These are phyloP conservation scores for Colletotrichum chrysophilum DNA, from an alignment of 2,329 filamentous ascomycete genomes.

Conservation along the genomic window DNA sequence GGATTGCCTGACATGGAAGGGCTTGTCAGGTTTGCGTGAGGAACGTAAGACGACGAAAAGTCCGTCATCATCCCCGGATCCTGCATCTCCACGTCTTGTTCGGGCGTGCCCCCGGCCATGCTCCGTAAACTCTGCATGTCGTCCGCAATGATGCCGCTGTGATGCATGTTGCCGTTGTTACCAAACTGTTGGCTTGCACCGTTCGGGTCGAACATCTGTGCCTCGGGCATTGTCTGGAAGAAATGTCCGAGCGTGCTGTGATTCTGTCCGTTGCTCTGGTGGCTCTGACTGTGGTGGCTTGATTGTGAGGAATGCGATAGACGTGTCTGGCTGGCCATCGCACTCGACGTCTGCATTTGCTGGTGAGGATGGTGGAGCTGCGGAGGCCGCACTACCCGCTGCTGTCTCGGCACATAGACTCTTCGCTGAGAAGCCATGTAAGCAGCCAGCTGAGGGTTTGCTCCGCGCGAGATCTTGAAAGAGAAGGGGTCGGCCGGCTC, in stretches of 20 bases:
- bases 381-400: constrained; percentile 11
- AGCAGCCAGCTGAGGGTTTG: constrained; percentile 37
- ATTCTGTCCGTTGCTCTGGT: background rate
- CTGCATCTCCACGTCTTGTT: constrained; percentile 40
- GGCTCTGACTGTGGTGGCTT: constrained; percentile 5
- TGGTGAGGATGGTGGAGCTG: constrained; percentile 20
- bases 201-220: constrained; percentile 19
- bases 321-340: constrained; percentile 19
- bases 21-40: constrained; percentile 5
- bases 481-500: constrained; percentile 34
- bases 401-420: constrained; percentile 30
- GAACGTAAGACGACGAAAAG: constrained; percentile 22
- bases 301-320: constrained; percentile 18
- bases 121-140: constrained; percentile 38
- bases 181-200: constrained; percentile 7
- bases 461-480: constrained; percentile 40
- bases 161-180: constrained; percentile 15
- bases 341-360: constrained; percentile 16
- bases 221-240: constrained; percentile 17
- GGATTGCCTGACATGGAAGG: constrained; percentile 2
- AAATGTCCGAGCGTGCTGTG: constrained; percentile 19
- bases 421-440: constrained; percentile 41
- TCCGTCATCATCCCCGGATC: constrained; percentile 35
- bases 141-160: constrained; percentile 39
- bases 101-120: constrained; percentile 32